These are phyloP conservation scores for Agrocybe praecox DNA, from an alignment of 768 basidiomycete genomes.

Conservation along the genomic window DNA sequence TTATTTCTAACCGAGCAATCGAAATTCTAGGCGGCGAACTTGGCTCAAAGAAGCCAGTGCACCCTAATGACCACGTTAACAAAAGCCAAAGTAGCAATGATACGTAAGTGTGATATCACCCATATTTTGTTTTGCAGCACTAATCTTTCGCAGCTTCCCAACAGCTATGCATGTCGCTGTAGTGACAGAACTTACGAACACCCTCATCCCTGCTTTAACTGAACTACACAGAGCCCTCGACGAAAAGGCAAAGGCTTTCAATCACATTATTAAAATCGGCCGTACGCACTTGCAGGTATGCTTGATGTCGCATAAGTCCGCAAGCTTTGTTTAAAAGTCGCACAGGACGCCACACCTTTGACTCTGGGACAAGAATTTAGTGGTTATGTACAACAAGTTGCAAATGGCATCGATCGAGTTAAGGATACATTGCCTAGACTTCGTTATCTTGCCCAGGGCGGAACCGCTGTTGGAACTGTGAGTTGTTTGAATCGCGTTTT, in stretches of 20 bases:
- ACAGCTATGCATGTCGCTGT: conserved; percentile 99
- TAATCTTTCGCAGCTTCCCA: conserved; percentile 70
- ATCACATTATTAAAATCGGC: conserved; percentile 96
- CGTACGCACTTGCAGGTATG: conserved; percentile 89
- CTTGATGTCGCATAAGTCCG: not conserved
- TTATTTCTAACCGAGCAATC: conserved; percentile 98
- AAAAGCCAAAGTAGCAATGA: conserved; percentile 99
- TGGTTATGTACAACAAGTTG: conserved; percentile 94
- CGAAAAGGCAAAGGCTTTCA: conserved; percentile 81
- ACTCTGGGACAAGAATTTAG: conserved; percentile 99
- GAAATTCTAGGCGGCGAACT: conserved; percentile 94
- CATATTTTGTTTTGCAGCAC: not conserved
- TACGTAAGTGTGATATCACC: conserved; percentile 59
- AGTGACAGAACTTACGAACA: conserved; percentile 80
- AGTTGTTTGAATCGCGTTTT: conserved; percentile 25
- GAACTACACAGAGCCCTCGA: conserved; percentile 85
- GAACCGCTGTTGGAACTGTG: conserved; percentile 97
- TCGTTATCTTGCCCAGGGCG: conserved; percentile 92
- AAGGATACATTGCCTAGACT: conserved; percentile 83
- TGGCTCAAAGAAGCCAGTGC: conserved; percentile 95
- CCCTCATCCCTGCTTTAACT: conserved; percentile 82
- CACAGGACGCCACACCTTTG: conserved; percentile 92
- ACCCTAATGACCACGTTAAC: conserved; percentile 99
- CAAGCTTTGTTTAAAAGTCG: conserved; percentile 4
- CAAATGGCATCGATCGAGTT: conserved; percentile 87